These are phyloP conservation scores for Euphorbia tirucalli DNA, from an alignment of 345 rosid species.

Conservation along the genomic window DNA sequence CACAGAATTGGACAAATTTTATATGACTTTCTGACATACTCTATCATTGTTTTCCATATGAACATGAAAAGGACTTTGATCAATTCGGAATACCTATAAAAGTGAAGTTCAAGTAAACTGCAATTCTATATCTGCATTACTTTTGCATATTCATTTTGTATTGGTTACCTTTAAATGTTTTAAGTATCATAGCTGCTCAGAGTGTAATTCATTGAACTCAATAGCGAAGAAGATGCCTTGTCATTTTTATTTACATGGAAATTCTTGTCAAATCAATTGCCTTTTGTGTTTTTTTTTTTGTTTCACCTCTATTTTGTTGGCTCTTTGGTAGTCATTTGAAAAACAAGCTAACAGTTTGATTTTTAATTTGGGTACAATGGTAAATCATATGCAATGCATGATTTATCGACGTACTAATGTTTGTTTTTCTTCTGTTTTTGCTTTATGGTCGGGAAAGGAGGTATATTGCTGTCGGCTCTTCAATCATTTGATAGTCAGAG, in stretches of 20 bases:
- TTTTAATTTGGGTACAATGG: not conserved
- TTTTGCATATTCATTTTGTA: not conserved
- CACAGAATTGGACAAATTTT: too few species aligned
- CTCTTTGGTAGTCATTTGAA: not conserved
- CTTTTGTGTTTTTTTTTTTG: not conserved
- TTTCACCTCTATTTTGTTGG: too few species aligned
- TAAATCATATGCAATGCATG: too few species aligned
- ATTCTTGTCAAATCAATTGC: not conserved
- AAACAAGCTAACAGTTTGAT: not conserved
- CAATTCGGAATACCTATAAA: slow-evolving; percentile 79
- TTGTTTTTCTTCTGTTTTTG: too few species aligned
- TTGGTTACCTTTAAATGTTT: slow-evolving; percentile 1
- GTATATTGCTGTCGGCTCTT: too few species aligned
- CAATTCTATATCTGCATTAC: slow-evolving; percentile 8
- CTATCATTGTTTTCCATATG: slow-evolving; percentile 49
- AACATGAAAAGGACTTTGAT: slow-evolving; percentile 77
- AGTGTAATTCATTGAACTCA: not conserved
- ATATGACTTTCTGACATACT: slow-evolving; percentile 19
- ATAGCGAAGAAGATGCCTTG: not conserved
- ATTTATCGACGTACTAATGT: too few species aligned
- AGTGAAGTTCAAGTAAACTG: slow-evolving; percentile 79
- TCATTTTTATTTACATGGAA: not conserved
- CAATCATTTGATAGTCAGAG: too few species aligned
- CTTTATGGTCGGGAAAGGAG: too few species aligned
- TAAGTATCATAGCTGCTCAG: not conserved